A percentile compares a stretch with the other conserved stretches of the same genome.
Evolutionary conservation across 768 basidiomycete species (phyloP).

Genomic region (Rhizopogon rudus): DNA sequence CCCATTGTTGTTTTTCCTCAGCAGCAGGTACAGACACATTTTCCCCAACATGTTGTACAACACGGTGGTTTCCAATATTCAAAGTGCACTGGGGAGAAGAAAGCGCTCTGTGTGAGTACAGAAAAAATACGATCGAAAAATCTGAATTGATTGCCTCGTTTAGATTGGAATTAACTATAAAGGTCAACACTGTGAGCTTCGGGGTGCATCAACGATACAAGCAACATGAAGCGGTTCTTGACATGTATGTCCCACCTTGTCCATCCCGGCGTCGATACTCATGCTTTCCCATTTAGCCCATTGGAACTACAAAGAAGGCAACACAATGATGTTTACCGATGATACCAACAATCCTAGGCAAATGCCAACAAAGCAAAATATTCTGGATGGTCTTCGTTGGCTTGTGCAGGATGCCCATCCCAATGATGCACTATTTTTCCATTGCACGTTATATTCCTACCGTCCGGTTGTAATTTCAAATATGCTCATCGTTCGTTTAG

Average conservation of each 20-base stretch:
- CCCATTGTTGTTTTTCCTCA: background rate
- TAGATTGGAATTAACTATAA: constrained; percentile 80
- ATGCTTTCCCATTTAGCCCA: constrained; percentile 19
- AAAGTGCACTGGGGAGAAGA: constrained; percentile 46
- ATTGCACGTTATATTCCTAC: constrained; percentile 37
- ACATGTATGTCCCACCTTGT: constrained; percentile 37
- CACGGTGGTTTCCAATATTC: constrained; percentile 36
- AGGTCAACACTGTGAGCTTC: constrained; percentile 57
- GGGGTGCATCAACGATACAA: constrained; percentile 79
- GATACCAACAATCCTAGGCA: constrained; percentile 36
- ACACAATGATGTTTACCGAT: constrained; percentile 56
- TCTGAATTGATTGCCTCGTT: background rate
- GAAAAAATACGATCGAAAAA: background rate
- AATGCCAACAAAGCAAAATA: constrained; percentile 49
- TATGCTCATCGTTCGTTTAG: constrained; percentile 27
- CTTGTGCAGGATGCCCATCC: constrained; percentile 63
- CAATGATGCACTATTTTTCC: constrained; percentile 76
- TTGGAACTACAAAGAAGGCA: constrained; percentile 45
- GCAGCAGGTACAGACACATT: constrained; percentile 3
- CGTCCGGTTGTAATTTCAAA: background rate
- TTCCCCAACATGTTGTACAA: constrained; percentile 3
- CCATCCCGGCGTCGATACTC: background rate
- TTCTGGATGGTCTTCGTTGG: constrained; percentile 57
- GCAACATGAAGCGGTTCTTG: constrained; percentile 64
- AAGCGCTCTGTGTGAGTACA: constrained; percentile 40